A percentile compares a stretch with the other conserved stretches of the same genome.
Evolutionary conservation across 164 flowering plant species (phyloP).

Genomic region (Protea cynaroides): DNA sequence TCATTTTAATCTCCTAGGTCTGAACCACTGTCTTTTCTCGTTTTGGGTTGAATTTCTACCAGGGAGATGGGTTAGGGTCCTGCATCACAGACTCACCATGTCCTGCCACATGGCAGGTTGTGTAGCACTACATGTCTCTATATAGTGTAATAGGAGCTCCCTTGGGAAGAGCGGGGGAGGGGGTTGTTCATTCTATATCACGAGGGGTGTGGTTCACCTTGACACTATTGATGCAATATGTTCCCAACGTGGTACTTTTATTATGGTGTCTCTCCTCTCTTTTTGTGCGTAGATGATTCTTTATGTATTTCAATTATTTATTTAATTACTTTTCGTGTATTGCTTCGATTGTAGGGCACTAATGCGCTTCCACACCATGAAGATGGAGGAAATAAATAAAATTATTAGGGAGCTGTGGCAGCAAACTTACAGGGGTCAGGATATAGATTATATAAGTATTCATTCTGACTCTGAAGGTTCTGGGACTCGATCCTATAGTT

Average conservation of each 20-base stretch:
- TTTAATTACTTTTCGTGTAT: neutral
- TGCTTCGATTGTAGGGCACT: constrained; percentile 55
- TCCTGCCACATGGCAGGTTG: neutral
- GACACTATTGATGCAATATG: neutral
- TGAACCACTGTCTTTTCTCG: neutral
- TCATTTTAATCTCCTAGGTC: neutral
- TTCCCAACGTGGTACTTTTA: neutral
- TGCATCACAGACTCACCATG: no score
- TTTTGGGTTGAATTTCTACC: no score
- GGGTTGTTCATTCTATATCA: neutral
- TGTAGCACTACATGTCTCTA: neutral
- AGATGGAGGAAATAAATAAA: constrained; percentile 99
- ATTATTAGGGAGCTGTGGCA: constrained; percentile 96
- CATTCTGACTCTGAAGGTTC: constrained; percentile 97
- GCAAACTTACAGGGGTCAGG: constrained; percentile 99
- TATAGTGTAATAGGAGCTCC: neutral
- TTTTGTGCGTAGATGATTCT: neutral
- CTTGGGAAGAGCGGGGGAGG: no score
- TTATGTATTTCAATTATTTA: neutral
- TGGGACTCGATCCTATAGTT: constrained; percentile 97
- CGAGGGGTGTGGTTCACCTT: neutral
- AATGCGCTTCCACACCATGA: constrained; percentile 98
- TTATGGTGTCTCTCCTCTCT: neutral
- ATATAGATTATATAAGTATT: constrained; percentile 88
- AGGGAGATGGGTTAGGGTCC: no score